These are phyloP conservation scores for Musa acuminata DNA, from an alignment of 176 grass and related monocot species.

Conservation along the genomic window DNA sequence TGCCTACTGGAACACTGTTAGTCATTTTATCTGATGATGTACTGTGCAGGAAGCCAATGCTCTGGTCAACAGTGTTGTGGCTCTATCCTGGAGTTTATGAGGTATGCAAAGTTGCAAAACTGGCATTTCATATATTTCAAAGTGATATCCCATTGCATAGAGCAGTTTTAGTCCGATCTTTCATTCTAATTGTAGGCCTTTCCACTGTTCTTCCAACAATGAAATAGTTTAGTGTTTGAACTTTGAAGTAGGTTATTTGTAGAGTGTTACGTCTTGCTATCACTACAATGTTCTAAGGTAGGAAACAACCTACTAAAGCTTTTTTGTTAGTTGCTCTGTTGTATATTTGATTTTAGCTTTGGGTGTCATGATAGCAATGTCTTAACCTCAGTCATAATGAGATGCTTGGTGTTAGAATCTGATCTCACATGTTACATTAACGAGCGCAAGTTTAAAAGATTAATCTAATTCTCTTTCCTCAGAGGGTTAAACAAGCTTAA, in stretches of 20 bases:
- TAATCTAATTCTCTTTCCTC: not conserved
- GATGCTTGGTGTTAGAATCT: no score
- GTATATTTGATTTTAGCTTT: not conserved
- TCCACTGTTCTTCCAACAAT: no score
- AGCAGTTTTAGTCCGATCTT: no score
- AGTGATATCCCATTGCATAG: not conserved
- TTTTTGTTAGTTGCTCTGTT: not conserved
- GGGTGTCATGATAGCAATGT: not conserved
- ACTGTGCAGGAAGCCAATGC: slow-evolving; percentile 23
- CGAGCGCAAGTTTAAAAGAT: not conserved
- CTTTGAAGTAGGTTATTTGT: not conserved
- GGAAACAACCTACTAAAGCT: not conserved
- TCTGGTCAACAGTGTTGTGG: slow-evolving; percentile 33
- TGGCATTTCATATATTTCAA: not conserved
- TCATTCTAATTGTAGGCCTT: no score
- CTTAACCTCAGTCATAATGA: not conserved
- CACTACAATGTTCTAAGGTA: not conserved
- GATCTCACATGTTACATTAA: no score
- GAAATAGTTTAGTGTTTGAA: not conserved
- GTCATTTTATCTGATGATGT: slow-evolving; percentile 4
- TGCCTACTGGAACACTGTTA: not conserved
- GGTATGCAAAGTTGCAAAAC: slow-evolving; percentile 25
- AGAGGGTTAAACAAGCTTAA: not conserved
- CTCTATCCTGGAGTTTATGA: slow-evolving; percentile 49
- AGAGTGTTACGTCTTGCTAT: not conserved